These are phyloP conservation scores for Aspergillus chevalieri DNA, from an alignment of 2,329 filamentous ascomycete genomes.

Conservation along the genomic window DNA sequence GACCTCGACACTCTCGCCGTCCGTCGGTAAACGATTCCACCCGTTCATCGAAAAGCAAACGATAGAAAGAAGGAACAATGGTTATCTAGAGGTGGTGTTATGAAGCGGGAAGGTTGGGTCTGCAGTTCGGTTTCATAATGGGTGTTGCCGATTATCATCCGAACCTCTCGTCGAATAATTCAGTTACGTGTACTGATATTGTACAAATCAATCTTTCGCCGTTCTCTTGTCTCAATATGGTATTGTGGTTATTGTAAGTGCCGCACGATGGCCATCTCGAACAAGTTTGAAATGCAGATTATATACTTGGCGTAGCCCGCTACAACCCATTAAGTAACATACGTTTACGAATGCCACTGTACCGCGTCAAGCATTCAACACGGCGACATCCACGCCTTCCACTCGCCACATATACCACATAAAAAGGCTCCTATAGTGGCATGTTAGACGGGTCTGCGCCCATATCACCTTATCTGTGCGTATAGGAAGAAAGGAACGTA, in stretches of 20 bases:
- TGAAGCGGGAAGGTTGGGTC: not conserved
- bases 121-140: not conserved
- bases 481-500: slow-evolving; percentile 29
- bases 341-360: not conserved
- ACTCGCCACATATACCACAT: slow-evolving; percentile 99
- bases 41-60: not conserved
- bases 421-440: slow-evolving; percentile 62
- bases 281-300: not conserved
- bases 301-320: not conserved
- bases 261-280: not conserved
- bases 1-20: slow-evolving; percentile 64
- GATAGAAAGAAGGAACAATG: not conserved
- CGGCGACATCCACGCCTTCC: slow-evolving; percentile 66
- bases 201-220: slow-evolving; percentile 36
- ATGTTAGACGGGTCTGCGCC: too few species aligned
- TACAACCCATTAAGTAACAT: not conserved
- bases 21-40: slow-evolving; percentile 35
- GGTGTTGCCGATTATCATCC: not conserved
- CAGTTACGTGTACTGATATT: slow-evolving; percentile 31
- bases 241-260: not conserved
- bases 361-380: slow-evolving; percentile 29
- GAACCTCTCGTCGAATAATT: not conserved
- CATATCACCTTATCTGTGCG: not conserved
- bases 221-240: slow-evolving; percentile 11
- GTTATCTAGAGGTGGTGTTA: not conserved